Base-by-base conservation (phyloP, 176 grass and related monocot genomes). In the Musa troglodytarum region DNA sequence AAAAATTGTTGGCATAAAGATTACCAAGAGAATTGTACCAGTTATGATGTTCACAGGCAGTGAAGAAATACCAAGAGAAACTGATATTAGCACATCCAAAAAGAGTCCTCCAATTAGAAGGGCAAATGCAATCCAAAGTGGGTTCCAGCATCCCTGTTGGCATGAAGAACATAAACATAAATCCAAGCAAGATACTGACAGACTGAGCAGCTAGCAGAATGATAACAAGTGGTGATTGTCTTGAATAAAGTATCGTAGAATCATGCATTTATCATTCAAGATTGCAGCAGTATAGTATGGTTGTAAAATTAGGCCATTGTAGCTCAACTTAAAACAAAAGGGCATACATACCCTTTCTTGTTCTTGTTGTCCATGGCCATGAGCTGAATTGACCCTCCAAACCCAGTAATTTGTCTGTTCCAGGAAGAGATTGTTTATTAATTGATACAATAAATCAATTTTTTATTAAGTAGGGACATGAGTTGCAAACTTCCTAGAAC, bases 361-460 rank as follows among this genome's bases (percentile, higher is more conserved):
- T 79, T 86, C 85, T 91, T 77, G 81, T 77, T 52, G 91, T 63
- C 84, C 91, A 70, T 83, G 83, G 77, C 88, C 86, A 84, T 89
- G 91, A 83, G 88, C 81, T 82, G 96, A 82, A 81, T 94, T 91
- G 85, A 92, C 88, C 78, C 91, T 94, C 96, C 90, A 99, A 79
- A 99, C 90, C 96, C 91, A 94, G 87, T 99, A 99, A 88, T 90
- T 99, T 76, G 86, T 99, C 91, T 99, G 86, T 77, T 88, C 71
- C 78, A 84, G 74, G 71, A 86, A 90, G 92, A 86, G 65, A 89
- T 58, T 68, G 10, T 43, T 43, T 43, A 43, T 43, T 43, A 43
- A 43, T 43, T 6, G 4, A 9, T 21, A 17, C 66, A 26, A 77
- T 9, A 77, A 79, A 70, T 50, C 80, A 87, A 90, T 24, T 43